Evolutionary conservation across 352 stramenopile genomes (phyloP), one percentile per base, ranked within the genome.

Genomic region (Phytophthora fragariae): DNA sequence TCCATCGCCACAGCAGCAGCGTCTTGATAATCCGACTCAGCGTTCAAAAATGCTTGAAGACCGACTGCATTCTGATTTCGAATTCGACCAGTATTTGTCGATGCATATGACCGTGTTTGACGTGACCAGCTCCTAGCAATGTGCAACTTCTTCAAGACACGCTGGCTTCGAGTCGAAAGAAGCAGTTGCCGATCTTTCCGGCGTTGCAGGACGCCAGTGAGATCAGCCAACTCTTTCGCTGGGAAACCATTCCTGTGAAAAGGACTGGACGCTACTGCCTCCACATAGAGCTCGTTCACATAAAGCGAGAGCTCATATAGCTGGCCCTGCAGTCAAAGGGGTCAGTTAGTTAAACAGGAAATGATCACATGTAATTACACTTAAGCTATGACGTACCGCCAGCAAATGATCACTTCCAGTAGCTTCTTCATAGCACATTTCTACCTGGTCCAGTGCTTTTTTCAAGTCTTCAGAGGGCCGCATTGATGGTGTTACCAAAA

Each of bases 221-320:
- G 65, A 11, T 71, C 12, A 2, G 2, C 21, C 1, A 87, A 64
- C 11, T 82, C 69, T 24, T 69, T 54, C 9, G 73, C 56, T 12
- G 62, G 57, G 12, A 74, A 81, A 2, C 57, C 21, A 15, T 9
- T 55, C 7, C 24, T 37, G 46, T 79, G 72, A 54, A 88, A 89
- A 10, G 83, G 81, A 24, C 75, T 87, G 19, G 67, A 83, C 1
- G 75, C 80, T 5, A 89, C n/a, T 1, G 81, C 77, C 9, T 92
- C 81, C 11, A 89, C 74, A 17, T 86, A 84, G 3, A 84, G 46
- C 41, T 90, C 83, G 44, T 80, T 70, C 3, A 83, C 55, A 9
- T 75, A 72, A 7, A 80, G 15, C 21, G 75, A 62, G 3, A 83
- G 17, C 52, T 89, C 83, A 12, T 79, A 79, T 7, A 91, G 53